Evolutionary conservation across 768 basidiomycete species (phyloP).

Genomic region (Porphyrellus cyaneotinctus): DNA sequence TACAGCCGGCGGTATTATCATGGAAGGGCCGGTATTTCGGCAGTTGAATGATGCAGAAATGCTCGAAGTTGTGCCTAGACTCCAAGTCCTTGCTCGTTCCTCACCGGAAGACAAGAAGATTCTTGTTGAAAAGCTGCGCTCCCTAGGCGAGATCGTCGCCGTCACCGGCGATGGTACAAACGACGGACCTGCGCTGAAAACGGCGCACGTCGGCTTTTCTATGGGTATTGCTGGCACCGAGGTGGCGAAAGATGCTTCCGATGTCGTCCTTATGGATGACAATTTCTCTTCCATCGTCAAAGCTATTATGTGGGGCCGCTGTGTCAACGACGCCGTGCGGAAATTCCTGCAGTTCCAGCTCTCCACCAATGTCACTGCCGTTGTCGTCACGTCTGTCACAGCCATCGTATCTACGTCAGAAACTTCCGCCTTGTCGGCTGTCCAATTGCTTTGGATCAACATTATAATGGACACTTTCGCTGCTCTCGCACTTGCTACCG

Average conservation of each 20-base stretch:
- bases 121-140: conserved; percentile 83
- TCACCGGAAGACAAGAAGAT: conserved; percentile 97
- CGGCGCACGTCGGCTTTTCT: conserved; percentile 94
- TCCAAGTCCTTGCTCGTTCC: conserved; percentile 96
- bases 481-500: conserved; percentile 94
- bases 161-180: conserved; percentile 99
- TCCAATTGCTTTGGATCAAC: conserved; percentile 98
- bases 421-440: conserved; percentile 85
- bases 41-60: conserved; percentile 65
- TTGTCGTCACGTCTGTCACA: conserved; percentile 88
- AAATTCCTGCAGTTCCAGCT: conserved; percentile 98
- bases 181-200: conserved; percentile 94
- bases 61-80: conserved; percentile 79
- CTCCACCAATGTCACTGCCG: conserved; percentile 93
- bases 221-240: conserved; percentile 98
- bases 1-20: conserved; percentile 89
- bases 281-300: conserved; percentile 95
- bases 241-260: conserved; percentile 97
- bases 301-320: conserved; percentile 99
- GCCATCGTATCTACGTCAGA: conserved; percentile 78
- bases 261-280: conserved; percentile 98
- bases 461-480: conserved; percentile 99
- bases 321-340: conserved; percentile 95
- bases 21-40: conserved; percentile 96
- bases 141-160: conserved; percentile 85